Conservation (phyloP, 2,329 filamentous ascomycete genomes). For the Niveomyces coronatus region DNA sequence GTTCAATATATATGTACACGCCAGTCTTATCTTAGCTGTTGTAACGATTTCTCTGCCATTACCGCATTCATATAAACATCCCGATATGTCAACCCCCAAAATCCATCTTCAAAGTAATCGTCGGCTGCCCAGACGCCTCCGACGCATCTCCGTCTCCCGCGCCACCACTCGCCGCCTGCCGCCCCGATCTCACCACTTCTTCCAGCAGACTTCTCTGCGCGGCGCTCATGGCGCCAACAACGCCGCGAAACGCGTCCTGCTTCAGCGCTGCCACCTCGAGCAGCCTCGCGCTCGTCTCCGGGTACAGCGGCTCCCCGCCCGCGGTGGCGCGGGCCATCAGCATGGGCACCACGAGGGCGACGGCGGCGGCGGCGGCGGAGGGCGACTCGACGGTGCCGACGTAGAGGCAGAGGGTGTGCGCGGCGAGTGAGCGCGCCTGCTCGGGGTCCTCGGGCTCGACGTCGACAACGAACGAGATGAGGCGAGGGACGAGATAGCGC, state of each 20-base stretch:
- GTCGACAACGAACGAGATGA: constrained; percentile 65
- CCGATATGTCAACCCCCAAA: constrained; percentile 48
- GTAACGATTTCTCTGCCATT: not conserved
- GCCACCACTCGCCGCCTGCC: constrained; percentile 33
- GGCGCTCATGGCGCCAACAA: constrained; percentile 61
- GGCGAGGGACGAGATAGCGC: constrained; percentile 61
- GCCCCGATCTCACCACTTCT: constrained; percentile 61
- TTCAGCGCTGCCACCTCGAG: constrained; percentile 73
- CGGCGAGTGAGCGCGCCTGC: constrained; percentile 57
- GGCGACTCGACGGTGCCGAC: constrained; percentile 42
- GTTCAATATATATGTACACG: not conserved
- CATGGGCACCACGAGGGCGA: constrained; percentile 67
- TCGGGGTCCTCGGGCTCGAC: constrained; percentile 70
- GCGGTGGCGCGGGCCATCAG: constrained; percentile 62
- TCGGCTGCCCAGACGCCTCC: constrained; percentile 52
- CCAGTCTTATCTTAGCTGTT: not conserved
- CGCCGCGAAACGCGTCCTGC: constrained; percentile 59
- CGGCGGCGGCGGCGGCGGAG: constrained; percentile 45
- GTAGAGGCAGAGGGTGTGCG: constrained; percentile 67
- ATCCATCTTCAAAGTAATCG: constrained; percentile 89
- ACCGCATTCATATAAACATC: not conserved
- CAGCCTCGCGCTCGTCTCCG: constrained; percentile 65
- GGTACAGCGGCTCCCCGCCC: constrained; percentile 50
- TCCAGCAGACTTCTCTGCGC: constrained; percentile 71
- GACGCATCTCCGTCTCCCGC: constrained; percentile 28